phyloP scores from a whole-genome alignment of 1,284 basidiomycete genomes.

The Apiotrichum sp. region DNA sequence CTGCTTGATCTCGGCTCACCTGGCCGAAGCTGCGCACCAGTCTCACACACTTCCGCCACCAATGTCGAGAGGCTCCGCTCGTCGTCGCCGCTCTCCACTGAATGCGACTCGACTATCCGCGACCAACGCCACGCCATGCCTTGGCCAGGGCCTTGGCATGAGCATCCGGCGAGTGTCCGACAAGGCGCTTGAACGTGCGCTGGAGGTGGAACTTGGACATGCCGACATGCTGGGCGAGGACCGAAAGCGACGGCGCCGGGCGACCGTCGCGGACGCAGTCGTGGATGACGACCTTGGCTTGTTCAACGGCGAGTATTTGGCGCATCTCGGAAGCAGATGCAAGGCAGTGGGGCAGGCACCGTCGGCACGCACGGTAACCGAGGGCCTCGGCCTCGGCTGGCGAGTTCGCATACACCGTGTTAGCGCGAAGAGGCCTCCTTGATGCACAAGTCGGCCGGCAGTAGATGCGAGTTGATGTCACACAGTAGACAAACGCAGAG shows the following conservation, averaged over 20 bases:
- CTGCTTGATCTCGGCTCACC: too few species aligned
- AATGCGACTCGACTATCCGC: neutral
- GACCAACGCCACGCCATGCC: constrained; percentile 2
- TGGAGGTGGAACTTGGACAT: constrained; percentile 9
- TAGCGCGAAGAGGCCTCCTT: neutral
- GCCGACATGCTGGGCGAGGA: neutral
- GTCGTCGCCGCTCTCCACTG: too few species aligned
- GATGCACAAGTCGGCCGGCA: constrained; percentile 8
- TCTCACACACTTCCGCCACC: too few species aligned
- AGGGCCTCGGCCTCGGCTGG: constrained; percentile 1
- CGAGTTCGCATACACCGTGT: constrained; percentile 1
- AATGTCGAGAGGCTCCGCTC: too few species aligned
- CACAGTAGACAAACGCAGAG: constrained; percentile 9
- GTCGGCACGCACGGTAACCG: constrained; percentile 6
- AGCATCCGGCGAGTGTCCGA: constrained; percentile 2
- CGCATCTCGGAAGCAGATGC: constrained; percentile 3
- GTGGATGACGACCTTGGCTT: constrained; percentile 5
- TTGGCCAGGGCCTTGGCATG: constrained; percentile 4
- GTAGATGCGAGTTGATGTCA: constrained; percentile 6
- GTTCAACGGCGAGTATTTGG: constrained; percentile 3
- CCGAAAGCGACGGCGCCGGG: neutral
- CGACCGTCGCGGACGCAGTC: constrained; percentile 4
- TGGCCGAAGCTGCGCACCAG: too few species aligned
- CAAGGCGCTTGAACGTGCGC: constrained; percentile 8
- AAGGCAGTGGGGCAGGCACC: constrained; percentile 8